Base-by-base conservation (phyloP, 352 stramenopile species). In the Phytophthora fragariaefolia region DNA sequence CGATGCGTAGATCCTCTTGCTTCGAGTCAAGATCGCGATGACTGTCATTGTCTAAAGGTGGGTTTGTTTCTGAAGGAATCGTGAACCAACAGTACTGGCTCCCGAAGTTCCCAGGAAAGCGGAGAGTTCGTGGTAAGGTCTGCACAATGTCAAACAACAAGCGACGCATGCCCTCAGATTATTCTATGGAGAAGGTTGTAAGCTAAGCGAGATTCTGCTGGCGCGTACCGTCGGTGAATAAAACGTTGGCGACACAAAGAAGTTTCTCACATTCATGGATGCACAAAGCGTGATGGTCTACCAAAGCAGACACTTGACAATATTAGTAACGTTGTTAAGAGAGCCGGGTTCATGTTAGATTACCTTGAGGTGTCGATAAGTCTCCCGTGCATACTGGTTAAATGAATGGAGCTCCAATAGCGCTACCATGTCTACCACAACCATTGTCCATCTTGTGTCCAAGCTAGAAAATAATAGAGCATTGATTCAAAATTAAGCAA, bases 381-480 rank as follows among this genome's bases (percentile, higher is more conserved):
- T 64, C 36, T 93, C 82, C 45, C 85, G 69, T 20, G 69, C 77
- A 61, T 92, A 88, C 46, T 85, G 82, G 40, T 90, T 90, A 61
- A 88, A 91, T 2, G 77, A 83, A 63, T 93, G 83, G 3, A 82
- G 63, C 42, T 89, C 74, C 6, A 95, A 50, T n/a, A 95, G 61
- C 23, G 72, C 60, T 9, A 49, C 61, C 77, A 92, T 85, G 40
- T 95, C 87, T 22, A 93, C 40, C 4, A 74, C 79, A n/a, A 95
- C 30, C 3, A 85, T 77, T 12, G 74, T 91, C 87, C 84, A 95
- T n/a, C 64, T 47, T 27, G 57, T 69, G 51, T 65, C 68, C 43
- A 90, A 66, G 15, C 79, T 89, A 42, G 22, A 42, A 50, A 2
- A 58, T 23, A 30, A 61, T 15, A 9, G 42, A 5, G 18, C 2